These are phyloP conservation scores for Aureobasidium namibiae DNA, from an alignment of 2,329 filamentous ascomycete species.

Conservation along the genomic window DNA sequence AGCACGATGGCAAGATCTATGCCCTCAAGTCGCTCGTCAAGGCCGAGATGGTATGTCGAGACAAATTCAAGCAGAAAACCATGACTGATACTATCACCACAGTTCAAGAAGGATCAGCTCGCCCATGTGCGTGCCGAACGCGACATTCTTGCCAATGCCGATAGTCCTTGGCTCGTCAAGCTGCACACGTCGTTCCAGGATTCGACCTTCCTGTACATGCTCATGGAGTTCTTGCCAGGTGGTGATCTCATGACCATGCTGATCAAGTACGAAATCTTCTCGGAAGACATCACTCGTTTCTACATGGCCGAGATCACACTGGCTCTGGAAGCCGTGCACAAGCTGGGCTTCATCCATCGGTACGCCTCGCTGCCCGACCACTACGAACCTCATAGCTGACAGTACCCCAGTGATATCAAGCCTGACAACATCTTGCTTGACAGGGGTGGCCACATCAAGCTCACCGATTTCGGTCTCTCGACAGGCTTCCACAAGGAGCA, in stretches of 20 bases:
- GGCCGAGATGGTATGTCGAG: slow-evolving; percentile 67
- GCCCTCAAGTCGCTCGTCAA: slow-evolving; percentile 98
- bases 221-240: slow-evolving; percentile 98
- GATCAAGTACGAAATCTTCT: slow-evolving; percentile 99
- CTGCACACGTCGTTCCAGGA: slow-evolving; percentile 98
- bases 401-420: slow-evolving; percentile 77
- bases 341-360: slow-evolving; percentile 97
- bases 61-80: not conserved
- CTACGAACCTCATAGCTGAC: not conserved
- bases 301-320: slow-evolving; percentile 98
- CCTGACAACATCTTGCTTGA: slow-evolving; percentile 97
- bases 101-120: slow-evolving; percentile 95
- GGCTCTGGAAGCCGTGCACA: slow-evolving; percentile 98
- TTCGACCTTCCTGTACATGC: slow-evolving; percentile 90
- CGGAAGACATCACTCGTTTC: slow-evolving; percentile 95
- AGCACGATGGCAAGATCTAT: slow-evolving; percentile 92
- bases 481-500: slow-evolving; percentile 97
- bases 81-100: not conserved
- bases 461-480: slow-evolving; percentile 95
- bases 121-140: slow-evolving; percentile 95
- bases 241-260: slow-evolving; percentile 99
- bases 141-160: slow-evolving; percentile 97
- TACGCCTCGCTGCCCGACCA: slow-evolving; percentile 38
- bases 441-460: slow-evolving; percentile 90
- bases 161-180: slow-evolving; percentile 99